phyloP scores from a whole-genome alignment of 352 stramenopile species.

The Globisporangium polare region DNA sequence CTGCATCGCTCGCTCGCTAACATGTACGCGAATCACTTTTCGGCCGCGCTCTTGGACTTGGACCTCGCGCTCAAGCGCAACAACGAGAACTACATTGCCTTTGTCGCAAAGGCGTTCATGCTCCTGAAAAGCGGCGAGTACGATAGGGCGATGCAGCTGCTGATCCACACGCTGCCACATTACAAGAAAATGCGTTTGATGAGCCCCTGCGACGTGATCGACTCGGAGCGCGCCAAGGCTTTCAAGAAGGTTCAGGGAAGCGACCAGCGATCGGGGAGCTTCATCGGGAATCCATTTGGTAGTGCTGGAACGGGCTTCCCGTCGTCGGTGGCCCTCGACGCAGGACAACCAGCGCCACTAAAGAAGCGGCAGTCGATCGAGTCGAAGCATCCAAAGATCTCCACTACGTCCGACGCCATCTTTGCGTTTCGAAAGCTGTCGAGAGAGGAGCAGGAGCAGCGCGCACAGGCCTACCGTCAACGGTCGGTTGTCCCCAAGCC shows the following conservation, averaged over 20 bases:
- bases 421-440: conserved; percentile 11
- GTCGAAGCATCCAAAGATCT: background rate
- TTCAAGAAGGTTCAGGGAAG: conserved; percentile 12
- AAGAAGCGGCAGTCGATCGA: conserved; percentile 1
- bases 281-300: conserved; percentile 11
- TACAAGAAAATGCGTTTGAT: conserved; percentile 30
- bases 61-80: conserved; percentile 38
- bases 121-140: conserved; percentile 19
- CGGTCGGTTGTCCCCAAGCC: background rate
- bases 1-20: conserved; percentile 31
- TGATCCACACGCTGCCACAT: conserved; percentile 30
- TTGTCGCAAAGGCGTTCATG: conserved; percentile 39
- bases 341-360: background rate
- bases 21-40: conserved; percentile 21
- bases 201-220: conserved; percentile 21
- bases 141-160: conserved; percentile 18
- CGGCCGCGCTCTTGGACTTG: conserved; percentile 26
- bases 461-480: conserved; percentile 6
- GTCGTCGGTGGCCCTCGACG: background rate
- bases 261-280: conserved; percentile 1
- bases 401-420: conserved; percentile 1
- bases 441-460: conserved; percentile 13
- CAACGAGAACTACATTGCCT: conserved; percentile 38
- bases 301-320: background rate
- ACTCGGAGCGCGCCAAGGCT: conserved; percentile 23